Percentiles rank a stretch among this genome's conserved stretches.
phyloP scores from a whole-genome alignment of 2,329 filamentous ascomycete species.

The Coniochaeta prunicola region DNA sequence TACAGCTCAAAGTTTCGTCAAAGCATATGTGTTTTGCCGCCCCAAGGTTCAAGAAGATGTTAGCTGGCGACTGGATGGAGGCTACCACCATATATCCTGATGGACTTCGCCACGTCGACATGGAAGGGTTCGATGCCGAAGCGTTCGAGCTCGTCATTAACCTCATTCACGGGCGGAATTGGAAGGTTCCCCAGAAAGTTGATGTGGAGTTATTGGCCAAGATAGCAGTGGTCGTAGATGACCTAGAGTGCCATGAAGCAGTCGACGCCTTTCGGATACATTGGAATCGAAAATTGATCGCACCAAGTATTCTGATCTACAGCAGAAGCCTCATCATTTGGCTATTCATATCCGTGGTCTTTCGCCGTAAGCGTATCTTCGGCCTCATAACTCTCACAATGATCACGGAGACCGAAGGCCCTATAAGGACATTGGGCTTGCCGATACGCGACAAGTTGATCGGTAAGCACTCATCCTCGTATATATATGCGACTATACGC shows the following conservation, averaged over 20 bases:
- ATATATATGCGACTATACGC: too few species aligned
- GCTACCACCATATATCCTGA: neutral
- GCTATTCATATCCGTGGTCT: too few species aligned
- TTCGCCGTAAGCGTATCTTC: too few species aligned
- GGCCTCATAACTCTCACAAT: too few species aligned
- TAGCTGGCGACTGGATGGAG: neutral
- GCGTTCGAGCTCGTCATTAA: neutral
- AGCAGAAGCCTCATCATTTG: too few species aligned
- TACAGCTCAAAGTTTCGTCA: neutral
- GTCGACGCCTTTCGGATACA: neutral
- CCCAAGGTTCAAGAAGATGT: neutral
- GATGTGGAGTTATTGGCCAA: neutral
- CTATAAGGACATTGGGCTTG: too few species aligned
- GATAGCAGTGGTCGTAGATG: neutral
- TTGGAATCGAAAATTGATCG: too few species aligned
- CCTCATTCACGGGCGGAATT: neutral
- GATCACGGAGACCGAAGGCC: too few species aligned
- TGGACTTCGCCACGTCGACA: neutral
- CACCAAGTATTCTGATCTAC: too few species aligned
- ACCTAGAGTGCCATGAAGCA: neutral
- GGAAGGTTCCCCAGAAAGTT: neutral
- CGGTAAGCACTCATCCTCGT: too few species aligned
- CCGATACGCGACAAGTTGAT: too few species aligned
- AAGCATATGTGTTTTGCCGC: neutral
- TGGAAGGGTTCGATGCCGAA: neutral